Conservation (phyloP, 1,284 basidiomycete species). For the Microbotryum silenes-acaulis region DNA sequence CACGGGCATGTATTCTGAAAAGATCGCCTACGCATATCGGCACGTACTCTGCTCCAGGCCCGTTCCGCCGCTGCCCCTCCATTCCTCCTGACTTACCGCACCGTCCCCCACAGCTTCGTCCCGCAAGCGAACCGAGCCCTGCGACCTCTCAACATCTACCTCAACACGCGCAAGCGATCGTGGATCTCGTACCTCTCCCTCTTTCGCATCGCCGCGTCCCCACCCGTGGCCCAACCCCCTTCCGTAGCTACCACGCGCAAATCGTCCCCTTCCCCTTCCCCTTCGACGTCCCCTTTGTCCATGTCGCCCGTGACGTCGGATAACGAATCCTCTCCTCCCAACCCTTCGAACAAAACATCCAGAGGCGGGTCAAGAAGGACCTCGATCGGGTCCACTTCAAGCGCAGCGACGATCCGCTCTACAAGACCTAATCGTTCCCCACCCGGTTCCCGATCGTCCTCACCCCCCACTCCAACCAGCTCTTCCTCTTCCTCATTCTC, state of each 20-base stretch:
- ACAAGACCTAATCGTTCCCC: conserved; percentile 5
- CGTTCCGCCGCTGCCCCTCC: no score
- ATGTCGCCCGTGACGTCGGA: conserved; percentile 39
- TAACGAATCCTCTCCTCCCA: conserved; percentile 1
- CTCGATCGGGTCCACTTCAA: conserved; percentile 1
- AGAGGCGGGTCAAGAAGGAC: conserved; percentile 11
- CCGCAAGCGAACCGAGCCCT: conserved; percentile 90
- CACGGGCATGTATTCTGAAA: conserved; percentile 90
- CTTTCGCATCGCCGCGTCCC: conserved; percentile 14
- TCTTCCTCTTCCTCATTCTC: background rate
- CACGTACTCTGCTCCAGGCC: conserved; percentile 44
- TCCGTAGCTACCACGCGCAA: background rate
- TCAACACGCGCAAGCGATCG: conserved; percentile 63
- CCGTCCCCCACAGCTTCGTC: conserved; percentile 61
- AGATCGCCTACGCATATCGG: conserved; percentile 94
- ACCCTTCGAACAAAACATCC: conserved; percentile 5
- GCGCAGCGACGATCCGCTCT: conserved; percentile 4
- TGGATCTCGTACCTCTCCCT: conserved; percentile 44
- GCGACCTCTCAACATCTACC: conserved; percentile 89
- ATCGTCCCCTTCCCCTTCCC: background rate
- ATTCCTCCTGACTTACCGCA: background rate
- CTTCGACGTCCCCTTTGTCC: conserved; percentile 57
- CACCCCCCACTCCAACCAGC: conserved; percentile 42
- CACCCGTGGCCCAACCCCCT: conserved; percentile 6
- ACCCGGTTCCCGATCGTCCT: conserved; percentile 9